Conservation (phyloP, 78 protist species). For the Isochrysis galbana region DNA sequence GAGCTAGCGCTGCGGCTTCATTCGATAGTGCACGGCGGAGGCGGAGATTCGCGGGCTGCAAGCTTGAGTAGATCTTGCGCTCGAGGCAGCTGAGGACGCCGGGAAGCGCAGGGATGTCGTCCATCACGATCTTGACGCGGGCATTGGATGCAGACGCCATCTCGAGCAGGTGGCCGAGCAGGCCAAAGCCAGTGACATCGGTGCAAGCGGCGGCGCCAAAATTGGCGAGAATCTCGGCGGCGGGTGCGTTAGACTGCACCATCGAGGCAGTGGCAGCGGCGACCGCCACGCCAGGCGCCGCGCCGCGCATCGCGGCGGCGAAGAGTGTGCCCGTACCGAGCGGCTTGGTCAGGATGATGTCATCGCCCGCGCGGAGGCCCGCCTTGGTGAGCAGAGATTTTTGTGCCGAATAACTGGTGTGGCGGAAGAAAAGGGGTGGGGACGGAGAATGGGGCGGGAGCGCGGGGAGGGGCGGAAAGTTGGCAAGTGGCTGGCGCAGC, state of each 20-base stretch:
- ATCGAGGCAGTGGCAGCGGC: background rate
- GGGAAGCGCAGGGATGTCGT: background rate
- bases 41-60: constrained; percentile 39
- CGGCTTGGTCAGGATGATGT: constrained; percentile 40
- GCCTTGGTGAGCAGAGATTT: background rate
- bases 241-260: background rate
- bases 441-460: too few species aligned
- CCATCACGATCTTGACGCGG: background rate
- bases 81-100: constrained; percentile 2
- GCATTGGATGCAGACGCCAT: background rate
- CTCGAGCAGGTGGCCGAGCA: constrained; percentile 55
- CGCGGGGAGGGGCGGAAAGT: too few species aligned
- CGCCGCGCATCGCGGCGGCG: constrained; percentile 40
- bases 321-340: constrained; percentile 45
- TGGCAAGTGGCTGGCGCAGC: too few species aligned
- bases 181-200: constrained; percentile 65
- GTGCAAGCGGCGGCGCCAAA: constrained; percentile 16
- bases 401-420: too few species aligned
- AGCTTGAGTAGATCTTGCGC: background rate
- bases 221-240: constrained; percentile 20
- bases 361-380: background rate
- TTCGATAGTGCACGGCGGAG: constrained; percentile 4
- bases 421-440: too few species aligned
- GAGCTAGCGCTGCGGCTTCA: background rate
- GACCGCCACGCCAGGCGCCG: constrained; percentile 17